Evolutionary conservation across 1,284 basidiomycete genomes (phyloP), one percentile per base, ranked within the genome.

Genomic region (Trametes sp.): DNA sequence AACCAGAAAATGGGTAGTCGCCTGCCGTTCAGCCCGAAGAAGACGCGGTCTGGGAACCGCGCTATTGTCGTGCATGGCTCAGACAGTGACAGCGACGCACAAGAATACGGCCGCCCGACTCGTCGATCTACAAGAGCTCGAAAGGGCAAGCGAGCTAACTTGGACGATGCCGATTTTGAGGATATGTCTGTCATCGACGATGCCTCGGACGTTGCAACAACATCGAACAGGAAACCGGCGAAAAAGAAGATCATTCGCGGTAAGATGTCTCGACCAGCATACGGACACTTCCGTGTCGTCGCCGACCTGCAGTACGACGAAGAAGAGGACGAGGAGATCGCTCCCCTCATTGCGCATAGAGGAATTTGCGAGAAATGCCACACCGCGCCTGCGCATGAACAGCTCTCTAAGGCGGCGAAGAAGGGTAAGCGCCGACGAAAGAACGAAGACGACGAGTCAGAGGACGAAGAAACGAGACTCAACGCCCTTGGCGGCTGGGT

Each of bases 401-500:
- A 77, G 55, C 69, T 72, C 29, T 69, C 70, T 42, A 82, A 75
- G 36, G 45, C 35, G 19, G 52, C 52, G 62, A 80, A 75, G 67
- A 72, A 69, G 36, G 78, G 81, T 60, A 71, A 71, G 36, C 79
- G 77, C 69, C 75, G 78, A 41, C 83, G 78, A 68, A 82, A 76
- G 71, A 76, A 73, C 59, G 81, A 80, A 60, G 81, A 75, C 46
- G 73, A 73, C 19, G 76, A 82, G 58, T 81, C 82, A 26, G 83
- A 85, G 4, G 81, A 82, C n/a, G 83, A 84, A 2, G 84, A 87
- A 49, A 86, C 87, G 57, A 78, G 79, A 50, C 76, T 87, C 7
- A 76, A 73, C n/a, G 74, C 73, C 6, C 77, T 92, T 45, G 91
- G 92, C 24, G 94, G 94, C 28, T 96, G 94, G 94, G 86, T 95